Conservation (phyloP, 1,284 basidiomycete species). For the Ustilago tritici region DNA sequence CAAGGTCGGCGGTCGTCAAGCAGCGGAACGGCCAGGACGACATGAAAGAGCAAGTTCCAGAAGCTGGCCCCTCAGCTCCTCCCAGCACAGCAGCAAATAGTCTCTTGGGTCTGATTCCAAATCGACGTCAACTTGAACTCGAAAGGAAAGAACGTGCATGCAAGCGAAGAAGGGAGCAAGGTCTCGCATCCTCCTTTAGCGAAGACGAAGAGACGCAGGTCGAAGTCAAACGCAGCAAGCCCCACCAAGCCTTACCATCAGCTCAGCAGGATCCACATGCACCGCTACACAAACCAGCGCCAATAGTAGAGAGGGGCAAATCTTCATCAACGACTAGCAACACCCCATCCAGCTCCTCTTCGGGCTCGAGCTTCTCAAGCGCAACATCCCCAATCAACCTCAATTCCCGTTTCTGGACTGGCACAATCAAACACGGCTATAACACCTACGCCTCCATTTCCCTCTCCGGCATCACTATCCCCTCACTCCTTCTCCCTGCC, state of each 20-base stretch:
- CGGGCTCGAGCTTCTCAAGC: neutral
- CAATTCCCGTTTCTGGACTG: slow-evolving; percentile 57
- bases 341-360: neutral
- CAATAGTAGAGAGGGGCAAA: neutral
- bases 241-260: no score
- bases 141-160: slow-evolving; percentile 54
- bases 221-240: slow-evolving; percentile 15
- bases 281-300: neutral
- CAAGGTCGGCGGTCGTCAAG: neutral
- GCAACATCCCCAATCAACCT: slow-evolving; percentile 39
- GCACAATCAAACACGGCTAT: slow-evolving; percentile 60
- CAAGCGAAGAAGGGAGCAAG: slow-evolving; percentile 45
- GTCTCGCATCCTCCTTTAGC: slow-evolving; percentile 21
- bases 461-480: slow-evolving; percentile 35
- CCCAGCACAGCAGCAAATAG: slow-evolving; percentile 5
- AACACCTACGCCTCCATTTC: slow-evolving; percentile 44
- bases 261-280: neutral
- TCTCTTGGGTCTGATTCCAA: slow-evolving; percentile 34
- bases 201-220: slow-evolving; percentile 25
- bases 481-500: slow-evolving; percentile 54
- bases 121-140: slow-evolving; percentile 57
- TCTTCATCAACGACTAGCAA: neutral
- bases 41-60: neutral
- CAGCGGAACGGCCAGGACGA: neutral
- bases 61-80: neutral